These are phyloP conservation scores for Tilletiopsis washingtonensis DNA, from an alignment of 1,284 basidiomycete genomes.

Conservation along the genomic window DNA sequence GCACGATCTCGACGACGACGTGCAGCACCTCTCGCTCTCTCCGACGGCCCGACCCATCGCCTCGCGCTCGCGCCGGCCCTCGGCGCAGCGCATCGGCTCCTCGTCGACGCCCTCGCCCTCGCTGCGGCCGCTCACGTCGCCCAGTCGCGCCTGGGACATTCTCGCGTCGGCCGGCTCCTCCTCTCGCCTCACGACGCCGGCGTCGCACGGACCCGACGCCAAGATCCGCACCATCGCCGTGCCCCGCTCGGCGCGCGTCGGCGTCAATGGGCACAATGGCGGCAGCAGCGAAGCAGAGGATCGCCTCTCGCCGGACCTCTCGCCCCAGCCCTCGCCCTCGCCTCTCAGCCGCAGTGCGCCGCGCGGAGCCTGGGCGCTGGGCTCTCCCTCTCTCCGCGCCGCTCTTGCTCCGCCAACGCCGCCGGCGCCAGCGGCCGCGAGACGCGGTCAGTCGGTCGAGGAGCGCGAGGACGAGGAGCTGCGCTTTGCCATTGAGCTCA, in stretches of 20 bases:
- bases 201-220: slow-evolving; percentile 14
- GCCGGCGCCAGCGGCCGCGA: neutral
- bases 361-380: neutral
- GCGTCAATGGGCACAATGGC: too few species aligned
- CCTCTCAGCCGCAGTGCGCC: neutral
- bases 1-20: neutral
- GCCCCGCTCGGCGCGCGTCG: slow-evolving; percentile 20
- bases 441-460: neutral
- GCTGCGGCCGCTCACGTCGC: slow-evolving; percentile 15
- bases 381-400: neutral
- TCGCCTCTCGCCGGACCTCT: slow-evolving; percentile 9
- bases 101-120: slow-evolving; percentile 6
- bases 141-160: slow-evolving; percentile 40
- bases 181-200: slow-evolving; percentile 3
- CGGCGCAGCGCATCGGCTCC: slow-evolving; percentile 8
- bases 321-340: slow-evolving; percentile 3
- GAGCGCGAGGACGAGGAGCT: slow-evolving; percentile 29
- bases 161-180: slow-evolving; percentile 17
- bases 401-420: neutral
- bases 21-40: neutral
- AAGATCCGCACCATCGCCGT: slow-evolving; percentile 37
- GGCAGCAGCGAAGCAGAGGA: too few species aligned
- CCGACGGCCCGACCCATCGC: too few species aligned
- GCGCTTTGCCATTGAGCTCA: slow-evolving; percentile 33
- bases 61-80: too few species aligned